Base-by-base conservation (phyloP, 179 eudicot species). In the Silene vulgaris region DNA sequence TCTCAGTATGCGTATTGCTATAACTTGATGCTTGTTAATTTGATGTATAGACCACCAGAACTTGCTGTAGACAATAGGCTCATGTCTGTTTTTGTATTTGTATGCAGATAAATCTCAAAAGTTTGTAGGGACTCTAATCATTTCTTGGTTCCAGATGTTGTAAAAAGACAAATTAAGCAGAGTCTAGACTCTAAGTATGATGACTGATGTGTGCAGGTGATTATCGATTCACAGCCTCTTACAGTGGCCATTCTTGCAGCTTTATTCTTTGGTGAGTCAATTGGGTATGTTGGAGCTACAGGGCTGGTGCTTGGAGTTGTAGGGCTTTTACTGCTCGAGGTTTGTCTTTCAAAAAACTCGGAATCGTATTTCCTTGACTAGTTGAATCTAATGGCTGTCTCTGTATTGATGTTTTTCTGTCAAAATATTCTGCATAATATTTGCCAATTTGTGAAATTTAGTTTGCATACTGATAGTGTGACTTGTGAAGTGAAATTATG, bases 261-360 rank as follows among this genome's bases (percentile, higher is more conserved):
- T 74, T 75, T 93, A 59, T 85, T 96, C 72, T 96, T 92, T 87
- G 97, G 93, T 28, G 99, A 96, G 82, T 88, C 99, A 37, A 90
- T 96, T 80, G 93, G 97, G 16, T 83, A 84, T 76, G 78, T 89
- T 81, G 99, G 97, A 82, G 95, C 86, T 76, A 87, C 96, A 74
- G 99, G 99, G 48, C 89, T 96, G 82, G 90, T 90, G 74, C 90
- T 96, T 77, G 99, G 99, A 74, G 91, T 93, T 43, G 69, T 96
- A 76, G 99, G 99, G 63, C 99, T 96, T 79, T 79, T 91, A 75
- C 97, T 96, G 74, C 97, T 96, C 67, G 99, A 96, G 99, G 99
- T 95, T 84, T 14, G 30, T 45, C 21, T 1, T 81, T 30, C 20
- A 43, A 12, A 75, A 43, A n/a, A 75, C 65, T 56, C 29, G 56